These are phyloP conservation scores for Carallia brachiata DNA, from an alignment of 345 rosid genomes.

Conservation along the genomic window DNA sequence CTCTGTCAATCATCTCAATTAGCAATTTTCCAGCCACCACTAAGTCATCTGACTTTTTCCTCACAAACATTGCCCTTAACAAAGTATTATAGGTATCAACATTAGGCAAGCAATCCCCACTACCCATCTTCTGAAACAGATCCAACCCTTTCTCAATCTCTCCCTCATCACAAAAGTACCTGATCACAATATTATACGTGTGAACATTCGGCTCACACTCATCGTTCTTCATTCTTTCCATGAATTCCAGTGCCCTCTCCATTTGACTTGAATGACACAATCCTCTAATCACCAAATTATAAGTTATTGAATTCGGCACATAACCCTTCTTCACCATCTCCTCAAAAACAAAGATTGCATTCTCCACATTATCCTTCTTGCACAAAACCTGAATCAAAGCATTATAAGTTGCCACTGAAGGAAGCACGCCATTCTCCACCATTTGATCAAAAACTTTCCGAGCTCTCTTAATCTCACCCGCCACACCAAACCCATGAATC, in stretches of 20 bases:
- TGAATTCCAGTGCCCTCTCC: constrained; percentile 54
- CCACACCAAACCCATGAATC: constrained; percentile 78
- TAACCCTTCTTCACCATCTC: constrained; percentile 82
- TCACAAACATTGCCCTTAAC: constrained; percentile 83
- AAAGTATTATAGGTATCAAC: constrained; percentile 80
- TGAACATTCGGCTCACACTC: constrained; percentile 76
- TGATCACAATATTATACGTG: constrained; percentile 66
- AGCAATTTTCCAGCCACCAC: constrained; percentile 74
- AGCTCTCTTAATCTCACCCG: constrained; percentile 65
- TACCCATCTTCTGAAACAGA: constrained; percentile 66
- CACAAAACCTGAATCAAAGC: constrained; percentile 88
- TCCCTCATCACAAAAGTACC: constrained; percentile 63
- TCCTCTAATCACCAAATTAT: constrained; percentile 75
- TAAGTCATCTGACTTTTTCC: constrained; percentile 74
- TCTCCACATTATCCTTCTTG: constrained; percentile 81
- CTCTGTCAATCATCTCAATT: constrained; percentile 91
- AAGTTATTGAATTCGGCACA: constrained; percentile 60
- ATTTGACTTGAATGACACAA: constrained; percentile 69
- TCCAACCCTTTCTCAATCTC: constrained; percentile 64
- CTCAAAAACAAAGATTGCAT: constrained; percentile 62
- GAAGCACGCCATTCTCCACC: constrained; percentile 71
- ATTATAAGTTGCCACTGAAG: constrained; percentile 82
- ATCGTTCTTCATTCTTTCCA: constrained; percentile 65
- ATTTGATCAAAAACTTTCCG: constrained; percentile 63
- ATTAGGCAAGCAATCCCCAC: constrained; percentile 70